Conservation (phyloP, 2,329 filamentous ascomycete species). For the Achaetomium macrosporum region DNA sequence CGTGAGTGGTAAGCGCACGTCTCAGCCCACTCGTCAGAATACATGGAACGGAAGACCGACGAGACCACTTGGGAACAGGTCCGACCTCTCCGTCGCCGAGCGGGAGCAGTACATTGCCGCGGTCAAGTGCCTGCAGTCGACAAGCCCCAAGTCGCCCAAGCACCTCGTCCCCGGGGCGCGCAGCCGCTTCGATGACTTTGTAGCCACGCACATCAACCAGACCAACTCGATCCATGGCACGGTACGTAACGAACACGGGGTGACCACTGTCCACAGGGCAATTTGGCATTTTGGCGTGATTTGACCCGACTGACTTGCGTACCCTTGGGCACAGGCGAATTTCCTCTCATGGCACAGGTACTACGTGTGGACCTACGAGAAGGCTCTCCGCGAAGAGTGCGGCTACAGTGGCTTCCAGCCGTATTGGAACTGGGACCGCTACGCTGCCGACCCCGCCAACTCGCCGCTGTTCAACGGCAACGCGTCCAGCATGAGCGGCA, state of each 20-base stretch:
- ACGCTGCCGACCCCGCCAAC: conserved; percentile 35
- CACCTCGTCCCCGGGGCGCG: conserved; percentile 37
- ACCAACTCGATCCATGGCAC: conserved; percentile 40
- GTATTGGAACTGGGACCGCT: conserved; percentile 47
- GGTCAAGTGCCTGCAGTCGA: conserved; percentile 17
- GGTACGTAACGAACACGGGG: too few species aligned
- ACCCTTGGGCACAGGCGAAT: too few species aligned
- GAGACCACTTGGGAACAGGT: too few species aligned
- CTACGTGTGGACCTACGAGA: conserved; percentile 28
- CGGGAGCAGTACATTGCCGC: conserved; percentile 15
- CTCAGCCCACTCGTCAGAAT: neutral
- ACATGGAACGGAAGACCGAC: too few species aligned
- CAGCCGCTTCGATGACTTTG: conserved; percentile 45
- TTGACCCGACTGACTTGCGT: too few species aligned
- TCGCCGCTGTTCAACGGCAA: conserved; percentile 50
- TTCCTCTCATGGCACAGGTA: conserved; percentile 30
- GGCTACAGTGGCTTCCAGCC: conserved; percentile 37
- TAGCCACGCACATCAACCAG: conserved; percentile 44
- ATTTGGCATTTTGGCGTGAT: too few species aligned
- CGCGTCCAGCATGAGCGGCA: conserved; percentile 39
- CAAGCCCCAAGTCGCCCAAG: conserved; percentile 16
- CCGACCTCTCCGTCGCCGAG: neutral
- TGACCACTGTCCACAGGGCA: too few species aligned
- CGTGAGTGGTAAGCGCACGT: neutral
- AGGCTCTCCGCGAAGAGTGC: conserved; percentile 30